Conservation (phyloP, 1,284 basidiomycete species). For the Chalciporus sp. region DNA sequence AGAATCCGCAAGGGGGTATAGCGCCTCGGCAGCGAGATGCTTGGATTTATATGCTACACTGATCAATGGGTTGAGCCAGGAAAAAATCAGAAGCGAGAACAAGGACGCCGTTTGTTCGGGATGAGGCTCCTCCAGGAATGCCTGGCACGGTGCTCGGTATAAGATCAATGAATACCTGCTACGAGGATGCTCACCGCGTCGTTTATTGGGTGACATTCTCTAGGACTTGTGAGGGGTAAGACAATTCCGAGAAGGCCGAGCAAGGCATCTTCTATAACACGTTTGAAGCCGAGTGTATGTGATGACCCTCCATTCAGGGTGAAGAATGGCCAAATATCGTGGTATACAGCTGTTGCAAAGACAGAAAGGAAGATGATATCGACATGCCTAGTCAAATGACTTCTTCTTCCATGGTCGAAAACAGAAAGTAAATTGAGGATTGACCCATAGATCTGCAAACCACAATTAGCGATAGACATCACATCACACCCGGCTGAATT, state of each 20-base stretch:
- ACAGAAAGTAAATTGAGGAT: constrained; percentile 10
- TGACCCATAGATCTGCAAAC: constrained; percentile 8
- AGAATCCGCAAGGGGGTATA: constrained; percentile 63
- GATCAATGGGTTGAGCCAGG: constrained; percentile 59
- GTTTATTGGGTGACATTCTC: constrained; percentile 1
- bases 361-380: constrained; percentile 7
- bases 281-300: constrained; percentile 2
- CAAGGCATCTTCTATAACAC: not conserved
- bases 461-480: not conserved
- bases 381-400: constrained; percentile 3
- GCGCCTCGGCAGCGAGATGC: constrained; percentile 45
- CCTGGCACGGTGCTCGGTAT: not conserved
- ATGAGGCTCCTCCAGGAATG: constrained; percentile 51
- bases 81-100: constrained; percentile 56
- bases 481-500: too few species aligned
- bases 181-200: constrained; percentile 4
- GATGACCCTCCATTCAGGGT: not conserved
- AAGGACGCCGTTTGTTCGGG: constrained; percentile 70
- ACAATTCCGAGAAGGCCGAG: constrained; percentile 10
- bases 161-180: too few species aligned
- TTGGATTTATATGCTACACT: constrained; percentile 44
- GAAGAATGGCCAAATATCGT: constrained; percentile 18
- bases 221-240: constrained; percentile 12
- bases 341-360: constrained; percentile 7
- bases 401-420: not conserved